Base-by-base conservation (phyloP, 345 rosid species). In the Ailanthus altissimus region DNA sequence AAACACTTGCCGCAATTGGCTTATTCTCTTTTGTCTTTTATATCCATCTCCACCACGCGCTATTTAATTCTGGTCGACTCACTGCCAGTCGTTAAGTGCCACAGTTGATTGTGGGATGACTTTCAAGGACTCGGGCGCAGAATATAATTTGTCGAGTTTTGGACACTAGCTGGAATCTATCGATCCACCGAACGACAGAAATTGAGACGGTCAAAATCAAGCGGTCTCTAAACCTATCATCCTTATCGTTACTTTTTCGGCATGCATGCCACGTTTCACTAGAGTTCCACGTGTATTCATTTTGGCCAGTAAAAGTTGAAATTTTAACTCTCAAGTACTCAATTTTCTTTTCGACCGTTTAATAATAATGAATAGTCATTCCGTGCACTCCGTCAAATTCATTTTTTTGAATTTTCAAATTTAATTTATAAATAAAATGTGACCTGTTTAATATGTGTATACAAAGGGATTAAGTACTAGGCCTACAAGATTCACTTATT, bases 211-310 rank as follows among this genome's bases (percentile, higher is more conserved):
- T 51, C 13, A 8, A 2, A 77, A 77, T 80, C 15, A 2, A 6
- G 46, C 75, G 81, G 77, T 71, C 21, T 59, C 11, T 56, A n/a
- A 66, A 32, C 11, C 43, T 67, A 18, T 51, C 60, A 18, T 49
- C 43, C 26, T 40, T 57, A 10, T 40, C 65, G 53, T 26, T 40
- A 7, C 67, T 7, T 10, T 5, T 6, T 4, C 54, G 28, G 80
- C 81, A 75, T 83, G 83, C 5, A 1, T 6, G 23, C 81, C 70
- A 79, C 74, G 71, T 83, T 62, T 69, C 72, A 4, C 25, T 20
- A 23, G 18, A 67, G 5, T 14, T 25, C 11, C 20, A 6, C 11
- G 4, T 28, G 40, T 26, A 38, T 60, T 5, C 42, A 6, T 28
- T 14, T 12, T 6, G 5, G 36, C 8, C 1, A 16, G 16, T 6